A percentile compares a stretch with the other conserved stretches of the same genome.
Conservation (phyloP, 2,329 filamentous ascomycete genomes). For the Sphaerulina musiva region DNA sequence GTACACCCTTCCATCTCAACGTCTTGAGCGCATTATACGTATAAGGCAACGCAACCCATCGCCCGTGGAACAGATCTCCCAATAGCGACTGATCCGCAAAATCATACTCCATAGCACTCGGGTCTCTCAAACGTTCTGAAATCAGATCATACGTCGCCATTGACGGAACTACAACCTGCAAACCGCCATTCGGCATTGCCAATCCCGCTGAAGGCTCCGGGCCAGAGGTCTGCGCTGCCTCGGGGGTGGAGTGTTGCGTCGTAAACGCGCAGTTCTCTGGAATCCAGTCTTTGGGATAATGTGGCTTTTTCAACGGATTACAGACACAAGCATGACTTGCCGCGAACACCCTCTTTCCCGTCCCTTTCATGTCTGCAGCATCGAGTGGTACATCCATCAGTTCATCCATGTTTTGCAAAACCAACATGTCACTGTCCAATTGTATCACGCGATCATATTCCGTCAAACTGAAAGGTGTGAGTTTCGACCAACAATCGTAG, state of each 20-base stretch:
- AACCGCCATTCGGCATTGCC: conserved; percentile 54
- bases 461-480: conserved; percentile 67
- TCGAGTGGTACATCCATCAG: conserved; percentile 78
- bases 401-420: conserved; percentile 81
- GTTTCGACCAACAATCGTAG: conserved; percentile 85
- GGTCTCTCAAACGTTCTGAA: conserved; percentile 40
- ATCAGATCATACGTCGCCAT: conserved; percentile 48
- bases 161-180: conserved; percentile 57
- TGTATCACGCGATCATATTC: conserved; percentile 76
- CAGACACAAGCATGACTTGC: conserved; percentile 80
- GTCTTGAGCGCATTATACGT: conserved; percentile 58
- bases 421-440: conserved; percentile 83
- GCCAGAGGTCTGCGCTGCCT: conserved; percentile 48
- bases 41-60: conserved; percentile 56
- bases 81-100: conserved; percentile 56
- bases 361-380: conserved; percentile 45
- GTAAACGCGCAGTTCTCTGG: conserved; percentile 58
- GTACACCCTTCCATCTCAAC: conserved; percentile 50
- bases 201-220: conserved; percentile 47
- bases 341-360: conserved; percentile 65
- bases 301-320: conserved; percentile 69
- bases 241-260: conserved; percentile 47
- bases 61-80: conserved; percentile 50
- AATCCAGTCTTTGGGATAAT: conserved; percentile 70
- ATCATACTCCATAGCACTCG: conserved; percentile 47